These are phyloP conservation scores for Moricandia arvensis DNA, from an alignment of 345 rosid genomes.

Conservation along the genomic window DNA sequence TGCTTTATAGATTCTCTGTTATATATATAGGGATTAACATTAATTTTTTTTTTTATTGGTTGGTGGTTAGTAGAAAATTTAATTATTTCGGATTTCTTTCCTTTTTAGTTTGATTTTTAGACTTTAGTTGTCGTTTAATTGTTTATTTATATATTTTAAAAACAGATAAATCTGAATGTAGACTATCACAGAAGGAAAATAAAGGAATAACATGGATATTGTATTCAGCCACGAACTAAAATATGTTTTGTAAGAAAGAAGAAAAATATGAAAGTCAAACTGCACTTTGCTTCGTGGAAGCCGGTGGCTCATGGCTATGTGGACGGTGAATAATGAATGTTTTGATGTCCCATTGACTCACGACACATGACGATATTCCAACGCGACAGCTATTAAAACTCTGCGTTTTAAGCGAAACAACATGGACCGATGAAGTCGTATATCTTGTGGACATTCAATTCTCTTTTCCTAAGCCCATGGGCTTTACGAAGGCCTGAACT, in stretches of 20 bases:
- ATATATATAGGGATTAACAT: background rate
- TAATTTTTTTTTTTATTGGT: background rate
- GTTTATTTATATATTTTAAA: background rate
- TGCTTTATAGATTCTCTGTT: background rate
- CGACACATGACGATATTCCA: background rate
- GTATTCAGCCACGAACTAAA: background rate
- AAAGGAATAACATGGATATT: background rate
- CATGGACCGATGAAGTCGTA: background rate
- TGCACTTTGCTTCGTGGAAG: constrained; percentile 8
- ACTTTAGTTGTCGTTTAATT: background rate
- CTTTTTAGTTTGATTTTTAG: background rate
- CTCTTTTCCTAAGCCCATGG: background rate
- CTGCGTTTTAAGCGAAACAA: background rate
- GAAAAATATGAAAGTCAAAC: background rate
- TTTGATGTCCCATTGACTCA: background rate
- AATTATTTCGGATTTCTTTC: constrained; percentile 5
- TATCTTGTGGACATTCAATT: background rate
- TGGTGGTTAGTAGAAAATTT: background rate
- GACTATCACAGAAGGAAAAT: too few species aligned
- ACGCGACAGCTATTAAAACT: background rate
- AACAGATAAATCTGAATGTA: background rate
- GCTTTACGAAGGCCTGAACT: background rate
- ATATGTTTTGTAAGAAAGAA: background rate
- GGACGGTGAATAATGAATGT: background rate
- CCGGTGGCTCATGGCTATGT: background rate